Conservation (phyloP, 1,284 basidiomycete genomes). For the Fomitiporia mediterranea region DNA sequence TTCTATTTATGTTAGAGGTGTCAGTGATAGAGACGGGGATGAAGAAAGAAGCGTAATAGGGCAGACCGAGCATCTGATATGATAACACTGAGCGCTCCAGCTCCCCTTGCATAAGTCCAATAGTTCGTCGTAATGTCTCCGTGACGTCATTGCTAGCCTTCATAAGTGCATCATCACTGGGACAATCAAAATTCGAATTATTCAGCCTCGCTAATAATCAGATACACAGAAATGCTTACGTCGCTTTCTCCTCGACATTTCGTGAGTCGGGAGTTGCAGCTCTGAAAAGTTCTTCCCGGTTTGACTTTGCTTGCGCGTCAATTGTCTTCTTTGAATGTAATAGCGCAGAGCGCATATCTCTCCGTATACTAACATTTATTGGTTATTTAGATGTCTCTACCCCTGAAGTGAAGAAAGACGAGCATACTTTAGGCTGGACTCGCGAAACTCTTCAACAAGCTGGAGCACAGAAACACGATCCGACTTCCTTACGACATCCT, state of each 20-base stretch:
- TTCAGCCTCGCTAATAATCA: neutral
- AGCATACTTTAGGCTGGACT: slow-evolving; percentile 47
- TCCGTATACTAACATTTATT: slow-evolving; percentile 43
- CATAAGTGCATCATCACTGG: slow-evolving; percentile 82
- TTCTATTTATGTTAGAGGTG: slow-evolving; percentile 40
- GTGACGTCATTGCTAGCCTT: slow-evolving; percentile 85
- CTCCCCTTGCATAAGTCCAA: slow-evolving; percentile 84
- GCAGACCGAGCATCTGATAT: slow-evolving; percentile 76
- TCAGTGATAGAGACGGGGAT: slow-evolving; percentile 2
- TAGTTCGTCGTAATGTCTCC: slow-evolving; percentile 77
- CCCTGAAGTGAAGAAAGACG: neutral
- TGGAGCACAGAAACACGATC: slow-evolving; percentile 46
- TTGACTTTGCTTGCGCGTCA: slow-evolving; percentile 52
- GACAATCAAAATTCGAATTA: too few relatives aligned
- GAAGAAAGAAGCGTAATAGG: neutral
- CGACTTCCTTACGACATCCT: slow-evolving; percentile 58
- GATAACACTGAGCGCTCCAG: slow-evolving; percentile 85
- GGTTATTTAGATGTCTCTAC: neutral
- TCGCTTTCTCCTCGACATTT: slow-evolving; percentile 47
- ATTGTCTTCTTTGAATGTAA: slow-evolving; percentile 67
- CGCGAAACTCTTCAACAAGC: slow-evolving; percentile 46
- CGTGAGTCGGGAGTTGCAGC: slow-evolving; percentile 44
- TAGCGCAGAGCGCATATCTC: slow-evolving; percentile 59
- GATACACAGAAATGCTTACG: slow-evolving; percentile 36
- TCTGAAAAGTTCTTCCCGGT: slow-evolving; percentile 63